Percentiles rank a stretch among this genome's conserved stretches.
These are phyloP conservation scores for Sporormia fimetaria DNA, from an alignment of 495 filamentous ascomycete species.

Conservation along the genomic window DNA sequence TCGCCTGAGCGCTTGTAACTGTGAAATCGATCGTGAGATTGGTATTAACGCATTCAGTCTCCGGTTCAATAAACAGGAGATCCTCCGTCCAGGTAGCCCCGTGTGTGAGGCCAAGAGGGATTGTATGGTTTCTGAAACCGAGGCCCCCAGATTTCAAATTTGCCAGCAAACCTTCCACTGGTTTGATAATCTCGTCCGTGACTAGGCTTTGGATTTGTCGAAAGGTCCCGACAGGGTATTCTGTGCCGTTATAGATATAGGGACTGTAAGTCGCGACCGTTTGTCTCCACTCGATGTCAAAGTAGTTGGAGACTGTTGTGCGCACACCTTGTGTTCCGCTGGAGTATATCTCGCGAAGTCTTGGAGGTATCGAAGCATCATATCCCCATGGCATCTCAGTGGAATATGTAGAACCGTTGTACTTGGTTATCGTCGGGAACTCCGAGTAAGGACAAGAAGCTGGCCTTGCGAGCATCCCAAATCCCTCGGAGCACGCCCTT, in stretches of 20 bases:
- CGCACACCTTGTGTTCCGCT: slow-evolving; percentile 23
- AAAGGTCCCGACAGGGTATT: slow-evolving; percentile 10
- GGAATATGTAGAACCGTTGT: no score
- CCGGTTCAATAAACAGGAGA: slow-evolving; percentile 38
- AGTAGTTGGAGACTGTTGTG: slow-evolving; percentile 33
- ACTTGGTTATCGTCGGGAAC: no score
- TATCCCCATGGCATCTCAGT: no score
- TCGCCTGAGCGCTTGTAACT: neutral
- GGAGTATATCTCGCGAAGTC: slow-evolving; percentile 28
- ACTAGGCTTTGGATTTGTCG: slow-evolving; percentile 28
- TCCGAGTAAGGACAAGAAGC: no score
- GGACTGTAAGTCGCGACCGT: slow-evolving; percentile 17
- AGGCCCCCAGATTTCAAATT: slow-evolving; percentile 35
- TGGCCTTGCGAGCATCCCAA: no score
- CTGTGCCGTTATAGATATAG: slow-evolving; percentile 15
- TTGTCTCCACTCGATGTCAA: slow-evolving; percentile 36
- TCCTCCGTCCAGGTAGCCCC: slow-evolving; percentile 37
- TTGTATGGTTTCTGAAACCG: slow-evolving; percentile 40
- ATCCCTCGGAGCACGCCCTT: no score
- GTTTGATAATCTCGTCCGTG: slow-evolving; percentile 26
- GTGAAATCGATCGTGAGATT: slow-evolving; percentile 38
- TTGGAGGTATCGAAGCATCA: slow-evolving; percentile 21
- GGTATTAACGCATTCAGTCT: slow-evolving; percentile 35
- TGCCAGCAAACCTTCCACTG: slow-evolving; percentile 37
- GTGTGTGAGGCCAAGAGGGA: slow-evolving; percentile 23